Evolutionary conservation across 2,329 filamentous ascomycete species (phyloP), one percentile per base, ranked within the genome.

Genomic region (Aurifilum marmelostoma): DNA sequence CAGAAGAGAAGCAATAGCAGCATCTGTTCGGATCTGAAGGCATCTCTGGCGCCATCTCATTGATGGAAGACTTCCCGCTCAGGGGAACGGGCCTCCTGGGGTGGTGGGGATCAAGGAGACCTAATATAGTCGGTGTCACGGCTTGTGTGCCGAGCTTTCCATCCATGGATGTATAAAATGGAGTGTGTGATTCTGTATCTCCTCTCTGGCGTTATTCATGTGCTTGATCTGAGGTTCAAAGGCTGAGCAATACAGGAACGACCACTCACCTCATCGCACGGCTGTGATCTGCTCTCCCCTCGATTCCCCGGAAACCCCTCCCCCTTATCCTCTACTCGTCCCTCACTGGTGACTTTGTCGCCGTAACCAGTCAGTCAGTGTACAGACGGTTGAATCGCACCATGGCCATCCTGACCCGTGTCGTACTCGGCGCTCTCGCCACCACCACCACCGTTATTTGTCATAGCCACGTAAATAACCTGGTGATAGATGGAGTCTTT

Each of bases 401-500:
- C 59, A 68, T 62, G 59, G 60, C 63, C 21, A 24, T 64, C n/a
- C 11, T 64, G 2, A 61, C 63, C 0, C 68, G 47, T 18, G 3
- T 58, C 16, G 4, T 70, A 12, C 8, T 69, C n/a, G 32, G 50
- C n/a, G 37, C 59, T 24, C 1, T 70, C 24, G 63, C 59, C n/a
- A 43, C 56, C 7, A 61, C 60, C 41, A 64, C 65, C 1, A 56
- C 63, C 18, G 68, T 67, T 11, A 29, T 50, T 3, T 68, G 68
- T 9, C 70, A 71, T 32, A 60, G 65, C 27, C 70, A 71, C 52
- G 68, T 71, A 52, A 70, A 52, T 29, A 70, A 71, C 24, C n/a
- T 70, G 7, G 70, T 71, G 41, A 71, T 71, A 29, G 37, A 71
- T 32, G 70, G 70, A 1, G 62, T 71, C 5, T 71, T 58, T 32